These are phyloP conservation scores for Curvularia spicifera DNA, from an alignment of 2,329 filamentous ascomycete genomes.

Conservation along the genomic window DNA sequence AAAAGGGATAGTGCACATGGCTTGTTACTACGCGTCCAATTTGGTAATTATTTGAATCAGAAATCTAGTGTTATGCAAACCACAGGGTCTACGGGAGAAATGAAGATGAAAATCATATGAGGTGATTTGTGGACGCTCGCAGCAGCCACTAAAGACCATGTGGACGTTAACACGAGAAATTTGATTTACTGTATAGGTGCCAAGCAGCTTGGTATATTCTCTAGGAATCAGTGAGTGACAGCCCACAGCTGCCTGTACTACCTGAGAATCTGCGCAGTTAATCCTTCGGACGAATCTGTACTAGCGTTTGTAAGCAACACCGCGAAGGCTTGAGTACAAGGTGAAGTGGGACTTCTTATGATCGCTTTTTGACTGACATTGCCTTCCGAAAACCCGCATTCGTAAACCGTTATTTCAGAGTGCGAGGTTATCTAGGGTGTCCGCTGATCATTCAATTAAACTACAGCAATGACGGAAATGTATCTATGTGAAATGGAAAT, in stretches of 20 bases:
- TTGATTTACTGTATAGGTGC: neutral
- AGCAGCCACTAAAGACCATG: neutral
- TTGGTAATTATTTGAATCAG: neutral
- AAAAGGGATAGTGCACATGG: neutral
- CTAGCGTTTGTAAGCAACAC: neutral
- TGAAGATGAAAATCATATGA: neutral
- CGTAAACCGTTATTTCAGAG: neutral
- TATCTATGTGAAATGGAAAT: neutral
- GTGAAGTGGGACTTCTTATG: neutral
- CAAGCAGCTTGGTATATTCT: neutral
- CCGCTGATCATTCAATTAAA: neutral
- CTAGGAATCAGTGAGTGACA: neutral
- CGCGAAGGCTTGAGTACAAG: neutral
- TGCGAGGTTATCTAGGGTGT: neutral
- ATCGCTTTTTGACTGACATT: neutral
- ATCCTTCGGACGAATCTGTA: neutral
- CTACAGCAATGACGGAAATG: neutral
- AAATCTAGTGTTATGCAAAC: neutral
- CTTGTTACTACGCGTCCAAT: neutral
- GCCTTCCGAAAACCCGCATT: neutral
- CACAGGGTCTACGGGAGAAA: neutral
- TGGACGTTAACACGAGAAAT: neutral
- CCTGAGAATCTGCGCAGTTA: neutral
- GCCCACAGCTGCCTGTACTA: neutral
- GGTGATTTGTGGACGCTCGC: neutral